Base-by-base conservation (phyloP, 1,139 yeast genomes). In the Candida anutae region DNA sequence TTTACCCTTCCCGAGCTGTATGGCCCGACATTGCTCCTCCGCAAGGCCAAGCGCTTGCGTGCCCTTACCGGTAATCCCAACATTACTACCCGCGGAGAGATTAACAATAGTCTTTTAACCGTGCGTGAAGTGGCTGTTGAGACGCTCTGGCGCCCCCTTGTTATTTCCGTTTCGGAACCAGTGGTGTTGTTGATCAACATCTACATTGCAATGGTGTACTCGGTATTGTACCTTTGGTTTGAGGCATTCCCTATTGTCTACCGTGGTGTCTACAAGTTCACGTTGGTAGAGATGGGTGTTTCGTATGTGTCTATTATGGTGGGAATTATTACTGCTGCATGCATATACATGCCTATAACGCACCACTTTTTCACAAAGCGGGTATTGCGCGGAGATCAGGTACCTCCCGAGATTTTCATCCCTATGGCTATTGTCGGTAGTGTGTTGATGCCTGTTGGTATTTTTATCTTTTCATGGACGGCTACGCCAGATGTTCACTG, bases 181-280 rank as follows among this genome's bases (percentile, higher is more conserved):
- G 61, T 66, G 27, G 62, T 65, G 33, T 31, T 76, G 46, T 40
- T 63, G 48, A 54, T 67, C 41, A 53, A 74, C 40, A 18, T 69
- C 13, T 74, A 76, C 46, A 53, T 69, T 38, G 66, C 78, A 2
- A 50, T 76, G 42, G 58, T 69, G 13, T 76, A 75, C 47, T 65
- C 77, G 17, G 50, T 71, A 19, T 46, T 70, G 45, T 76, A 74
- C 43, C 53, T 74, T 27, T 75, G 70, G 62, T 72, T 76, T 40
- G 82, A 76, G 46, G 77, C 75, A 1, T 69, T 71, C 47, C 82
- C 83, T 6, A 58, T 74, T 28, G 74, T 72, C 2, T 74, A 67
- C 37, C 31, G 39, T 6, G 69, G 56, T 4, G 44, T 58, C 20
- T 58, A 69, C 38, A 45, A 58, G 27, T 75, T 76, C 47, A 65